A percentile compares a stretch with the other conserved stretches of the same genome.
Evolutionary conservation across 805 yeast species (phyloP).

Genomic region (Pichia scutulata): DNA sequence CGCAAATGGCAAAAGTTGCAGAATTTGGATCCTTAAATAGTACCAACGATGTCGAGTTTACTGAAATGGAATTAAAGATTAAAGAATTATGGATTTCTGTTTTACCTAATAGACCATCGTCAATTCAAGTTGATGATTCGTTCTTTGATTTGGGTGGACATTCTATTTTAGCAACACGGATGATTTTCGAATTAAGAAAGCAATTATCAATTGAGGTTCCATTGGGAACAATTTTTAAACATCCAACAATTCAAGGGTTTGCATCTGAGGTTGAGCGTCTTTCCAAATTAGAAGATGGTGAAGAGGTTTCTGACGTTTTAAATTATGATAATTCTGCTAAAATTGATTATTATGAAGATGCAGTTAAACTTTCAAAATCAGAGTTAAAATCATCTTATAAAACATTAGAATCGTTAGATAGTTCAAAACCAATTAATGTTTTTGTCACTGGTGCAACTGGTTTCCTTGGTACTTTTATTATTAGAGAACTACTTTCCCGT

Average conservation of each 20-base stretch:
- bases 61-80: constrained; percentile 57
- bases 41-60: constrained; percentile 46
- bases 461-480: constrained; percentile 84
- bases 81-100: constrained; percentile 81
- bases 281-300: constrained; percentile 41
- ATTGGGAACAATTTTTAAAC: constrained; percentile 79
- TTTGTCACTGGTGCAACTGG: constrained; percentile 97
- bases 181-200: constrained; percentile 89
- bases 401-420: constrained; percentile 29
- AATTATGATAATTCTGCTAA: constrained; percentile 21
- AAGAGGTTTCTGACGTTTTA: constrained; percentile 29
- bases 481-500: constrained; percentile 58
- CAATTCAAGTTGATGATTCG: constrained; percentile 70
- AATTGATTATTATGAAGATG: constrained; percentile 68
- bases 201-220: constrained; percentile 75
- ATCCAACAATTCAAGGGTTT: constrained; percentile 77
- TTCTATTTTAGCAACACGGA: constrained; percentile 91
- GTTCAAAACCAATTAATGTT: constrained; percentile 32
- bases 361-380: constrained; percentile 39
- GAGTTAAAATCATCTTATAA: constrained; percentile 38
- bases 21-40: constrained; percentile 34
- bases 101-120: constrained; percentile 77
- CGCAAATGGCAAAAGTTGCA: constrained; percentile 74
- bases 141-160: constrained; percentile 98
- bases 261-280: constrained; percentile 63